Evolutionary conservation across 1,284 basidiomycete genomes (phyloP).

Genomic region (Trichosporon faecale): DNA sequence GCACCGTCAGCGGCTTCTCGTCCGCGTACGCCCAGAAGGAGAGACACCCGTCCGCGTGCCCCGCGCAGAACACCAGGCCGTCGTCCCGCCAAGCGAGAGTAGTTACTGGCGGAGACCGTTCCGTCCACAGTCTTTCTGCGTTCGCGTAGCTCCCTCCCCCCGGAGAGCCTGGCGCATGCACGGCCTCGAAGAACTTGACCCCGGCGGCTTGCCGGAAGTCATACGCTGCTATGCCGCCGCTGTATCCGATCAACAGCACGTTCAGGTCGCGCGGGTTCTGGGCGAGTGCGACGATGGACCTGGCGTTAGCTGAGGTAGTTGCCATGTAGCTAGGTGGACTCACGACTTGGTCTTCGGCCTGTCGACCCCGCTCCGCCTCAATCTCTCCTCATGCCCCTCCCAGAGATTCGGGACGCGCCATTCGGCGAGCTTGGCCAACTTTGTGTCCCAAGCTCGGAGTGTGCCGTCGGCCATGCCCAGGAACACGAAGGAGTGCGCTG

Average conservation of each 20-base stretch:
- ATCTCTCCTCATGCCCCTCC: constrained; percentile 68
- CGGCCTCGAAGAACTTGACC: constrained; percentile 64
- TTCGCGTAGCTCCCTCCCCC: constrained; percentile 65
- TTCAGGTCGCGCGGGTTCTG: constrained; percentile 79
- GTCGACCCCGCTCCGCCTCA: constrained; percentile 48
- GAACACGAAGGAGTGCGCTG: constrained; percentile 47
- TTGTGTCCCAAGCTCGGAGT: constrained; percentile 64
- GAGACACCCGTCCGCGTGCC: constrained; percentile 78
- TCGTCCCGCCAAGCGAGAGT: constrained; percentile 65
- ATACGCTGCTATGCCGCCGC: constrained; percentile 70
- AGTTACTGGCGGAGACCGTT: constrained; percentile 69
- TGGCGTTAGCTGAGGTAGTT: background rate
- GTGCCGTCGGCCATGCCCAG: constrained; percentile 50
- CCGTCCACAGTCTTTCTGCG: constrained; percentile 63
- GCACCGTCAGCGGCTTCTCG: constrained; percentile 72
- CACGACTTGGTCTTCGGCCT: background rate
- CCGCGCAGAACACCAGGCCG: constrained; percentile 55
- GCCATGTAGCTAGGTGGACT: background rate
- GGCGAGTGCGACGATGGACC: constrained; percentile 47
- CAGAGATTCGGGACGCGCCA: constrained; percentile 71
- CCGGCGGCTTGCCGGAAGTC: constrained; percentile 67
- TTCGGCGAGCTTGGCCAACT: constrained; percentile 61
- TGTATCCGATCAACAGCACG: constrained; percentile 74
- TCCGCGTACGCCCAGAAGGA: constrained; percentile 83
- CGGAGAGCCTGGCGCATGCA: constrained; percentile 71